Conservation (phyloP, 345 rosid genomes). For the Bretschneidera sinensis region DNA sequence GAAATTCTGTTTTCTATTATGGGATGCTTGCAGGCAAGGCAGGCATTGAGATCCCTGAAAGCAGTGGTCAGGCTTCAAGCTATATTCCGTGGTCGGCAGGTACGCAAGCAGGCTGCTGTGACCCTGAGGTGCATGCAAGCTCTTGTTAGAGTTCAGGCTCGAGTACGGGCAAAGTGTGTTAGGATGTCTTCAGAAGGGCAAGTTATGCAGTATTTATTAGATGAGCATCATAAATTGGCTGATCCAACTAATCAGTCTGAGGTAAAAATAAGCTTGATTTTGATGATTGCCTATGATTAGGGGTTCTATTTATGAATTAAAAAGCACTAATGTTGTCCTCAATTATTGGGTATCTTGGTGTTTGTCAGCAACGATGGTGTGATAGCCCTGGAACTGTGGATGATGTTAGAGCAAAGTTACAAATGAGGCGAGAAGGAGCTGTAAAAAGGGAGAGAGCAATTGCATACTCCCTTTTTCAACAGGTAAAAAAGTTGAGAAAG, state of each 20-base stretch:
- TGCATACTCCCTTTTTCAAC: slow-evolving; percentile 66
- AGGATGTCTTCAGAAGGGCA: slow-evolving; percentile 36
- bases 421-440: slow-evolving; percentile 73
- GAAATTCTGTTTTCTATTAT: neutral
- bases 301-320: neutral
- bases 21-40: slow-evolving; percentile 56
- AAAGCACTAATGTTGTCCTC: neutral
- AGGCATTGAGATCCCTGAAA: slow-evolving; percentile 74
- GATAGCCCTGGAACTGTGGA: slow-evolving; percentile 53
- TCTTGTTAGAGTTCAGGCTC: slow-evolving; percentile 84
- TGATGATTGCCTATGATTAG: neutral
- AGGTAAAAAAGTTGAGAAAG: slow-evolving; percentile 45
- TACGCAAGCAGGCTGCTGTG: slow-evolving; percentile 88
- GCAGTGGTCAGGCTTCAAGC: slow-evolving; percentile 94
- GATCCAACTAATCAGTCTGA: slow-evolving; percentile 63
- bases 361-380: slow-evolving; percentile 74
- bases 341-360: slow-evolving; percentile 10
- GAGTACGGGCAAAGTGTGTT: slow-evolving; percentile 52
- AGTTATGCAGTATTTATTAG: slow-evolving; percentile 18
- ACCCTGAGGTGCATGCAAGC: slow-evolving; percentile 96
- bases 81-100: slow-evolving; percentile 74
- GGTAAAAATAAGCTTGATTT: slow-evolving; percentile 32
- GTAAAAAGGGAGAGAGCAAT: slow-evolving; percentile 91
- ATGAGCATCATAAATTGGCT: slow-evolving; percentile 14
- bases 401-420: slow-evolving; percentile 60